A percentile compares a stretch with the other conserved stretches of the same genome.
Conservation (phyloP, 768 basidiomycete species). For the Lactarius tabidus region DNA sequence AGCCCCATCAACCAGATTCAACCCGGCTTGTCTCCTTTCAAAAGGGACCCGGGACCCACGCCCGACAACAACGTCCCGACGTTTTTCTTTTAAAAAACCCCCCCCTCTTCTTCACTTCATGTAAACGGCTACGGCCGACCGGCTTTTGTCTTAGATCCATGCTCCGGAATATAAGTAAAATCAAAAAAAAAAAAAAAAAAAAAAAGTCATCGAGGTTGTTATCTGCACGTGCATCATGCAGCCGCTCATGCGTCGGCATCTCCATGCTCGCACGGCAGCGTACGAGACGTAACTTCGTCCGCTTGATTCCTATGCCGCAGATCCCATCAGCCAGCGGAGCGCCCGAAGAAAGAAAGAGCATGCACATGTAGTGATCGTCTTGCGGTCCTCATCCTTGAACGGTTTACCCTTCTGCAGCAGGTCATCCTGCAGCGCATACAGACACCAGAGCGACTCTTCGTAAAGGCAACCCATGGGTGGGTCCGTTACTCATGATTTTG, state of each 20-base stretch:
- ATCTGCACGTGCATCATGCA: conserved; percentile 76
- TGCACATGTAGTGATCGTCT: conserved; percentile 74
- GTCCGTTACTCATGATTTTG: too few species aligned
- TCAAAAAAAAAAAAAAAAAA: too few species aligned
- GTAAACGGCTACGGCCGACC: too few species aligned
- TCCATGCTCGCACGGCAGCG: conserved; percentile 72
- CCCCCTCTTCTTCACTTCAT: too few species aligned
- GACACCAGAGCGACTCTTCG: conserved; percentile 91
- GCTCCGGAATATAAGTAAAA: too few species aligned
- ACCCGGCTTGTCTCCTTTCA: too few species aligned
- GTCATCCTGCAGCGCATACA: conserved; percentile 90
- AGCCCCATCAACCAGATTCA: too few species aligned
- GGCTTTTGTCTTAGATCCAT: too few species aligned
- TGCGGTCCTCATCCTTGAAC: conserved; percentile 77
- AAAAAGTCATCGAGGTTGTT: conserved; percentile 74
- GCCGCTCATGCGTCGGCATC: conserved; percentile 68
- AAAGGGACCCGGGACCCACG: too few species aligned
- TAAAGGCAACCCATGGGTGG: too few species aligned
- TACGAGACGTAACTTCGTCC: conserved; percentile 78
- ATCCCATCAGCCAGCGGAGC: neutral
- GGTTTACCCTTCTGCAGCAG: conserved; percentile 77
- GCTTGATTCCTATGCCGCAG: conserved; percentile 69
- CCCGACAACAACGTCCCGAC: too few species aligned
- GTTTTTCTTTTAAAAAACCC: too few species aligned
- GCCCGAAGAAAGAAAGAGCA: conserved; percentile 20